Evolutionary conservation across 345 rosid species (phyloP), one percentile per base, ranked within the genome.

Genomic region (Kernera saxatilis): DNA sequence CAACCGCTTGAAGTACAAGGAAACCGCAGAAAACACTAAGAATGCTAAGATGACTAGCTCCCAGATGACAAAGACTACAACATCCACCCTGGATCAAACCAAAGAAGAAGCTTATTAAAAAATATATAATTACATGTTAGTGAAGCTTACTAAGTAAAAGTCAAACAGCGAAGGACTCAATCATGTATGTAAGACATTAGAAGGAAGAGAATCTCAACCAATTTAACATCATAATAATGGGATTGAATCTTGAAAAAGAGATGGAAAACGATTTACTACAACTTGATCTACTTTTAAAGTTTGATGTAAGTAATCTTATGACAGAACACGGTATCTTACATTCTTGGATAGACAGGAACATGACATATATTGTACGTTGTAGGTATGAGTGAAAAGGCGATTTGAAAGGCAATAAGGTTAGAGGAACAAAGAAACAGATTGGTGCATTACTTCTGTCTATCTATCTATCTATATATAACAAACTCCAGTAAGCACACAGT

Each of bases 11-110:
- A 91, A 89, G 78, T 94, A 94, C 69, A 94, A 83, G 54, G 99
- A 86, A 66, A 94, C 90, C 5, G 98, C 98, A 10, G 98, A 88
- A 74, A 91, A 94, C 32, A 94, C 98, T 82, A 94, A 82, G 85
- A 88, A 89, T 12, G 99, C 97, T 69, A 94, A 82, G 69, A 85
- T 89, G 33, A 94, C 57, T 33, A 94, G 96, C 78, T 94, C 99
- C 99, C 96, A 94, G 79, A 94, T 82, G 12, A 91, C 99, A 41
- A 91, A 94, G 63, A 91, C 68, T 78, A 84, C 96, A 67, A 89
- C 95, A 82, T 94, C 99, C 73, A 91, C 87, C 98, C 99, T 94
- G 96, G 79, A 85, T 49, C 75, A 64, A 67, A 62, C 70, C 50
- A 65, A 56, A 58, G 11, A 23, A 26, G 21, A 36, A 56, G 32